phyloP scores from a whole-genome alignment of 2,329 filamentous ascomycete genomes.

The Colletotrichum lindemuthianum region DNA sequence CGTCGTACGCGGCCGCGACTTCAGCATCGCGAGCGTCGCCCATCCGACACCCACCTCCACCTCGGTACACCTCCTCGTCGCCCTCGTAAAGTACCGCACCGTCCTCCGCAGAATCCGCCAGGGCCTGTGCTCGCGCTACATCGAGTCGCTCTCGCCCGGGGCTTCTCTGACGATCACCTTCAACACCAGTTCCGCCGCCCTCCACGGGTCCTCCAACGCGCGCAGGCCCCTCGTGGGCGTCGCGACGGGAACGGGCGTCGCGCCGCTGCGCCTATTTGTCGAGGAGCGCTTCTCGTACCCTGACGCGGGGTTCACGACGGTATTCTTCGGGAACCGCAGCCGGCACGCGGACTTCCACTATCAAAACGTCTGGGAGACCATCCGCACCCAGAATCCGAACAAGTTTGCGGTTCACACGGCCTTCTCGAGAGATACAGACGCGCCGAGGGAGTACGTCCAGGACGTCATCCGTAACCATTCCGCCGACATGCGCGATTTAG shows the following conservation, averaged over 20 bases:
- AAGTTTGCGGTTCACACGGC: conserved; percentile 50
- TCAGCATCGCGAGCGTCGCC: conserved; percentile 87
- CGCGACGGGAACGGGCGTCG: conserved; percentile 87
- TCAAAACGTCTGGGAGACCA: conserved; percentile 73
- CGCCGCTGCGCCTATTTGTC: conserved; percentile 84
- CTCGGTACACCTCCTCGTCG: conserved; percentile 78
- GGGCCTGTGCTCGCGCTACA: conserved; percentile 90
- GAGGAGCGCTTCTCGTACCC: conserved; percentile 69
- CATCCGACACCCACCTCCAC: conserved; percentile 39
- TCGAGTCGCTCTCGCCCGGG: conserved; percentile 70
- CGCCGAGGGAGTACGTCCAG: conserved; percentile 66
- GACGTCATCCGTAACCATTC: conserved; percentile 60
- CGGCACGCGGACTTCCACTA: conserved; percentile 83
- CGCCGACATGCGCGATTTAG: conserved; percentile 46
- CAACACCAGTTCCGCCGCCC: conserved; percentile 57
- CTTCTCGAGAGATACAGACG: conserved; percentile 57
- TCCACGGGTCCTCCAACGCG: conserved; percentile 50
- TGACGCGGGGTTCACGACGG: conserved; percentile 50
- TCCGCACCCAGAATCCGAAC: conserved; percentile 4
- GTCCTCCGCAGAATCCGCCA: conserved; percentile 85
- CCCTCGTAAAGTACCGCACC: conserved; percentile 91
- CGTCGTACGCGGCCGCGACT: conserved; percentile 85
- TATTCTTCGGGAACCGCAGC: conserved; percentile 90
- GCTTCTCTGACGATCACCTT: conserved; percentile 70
- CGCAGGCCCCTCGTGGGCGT: conserved; percentile 76